Evolutionary conservation across 2,329 filamentous ascomycete species (phyloP).

Genomic region (Emericellopsis cladophorae): DNA sequence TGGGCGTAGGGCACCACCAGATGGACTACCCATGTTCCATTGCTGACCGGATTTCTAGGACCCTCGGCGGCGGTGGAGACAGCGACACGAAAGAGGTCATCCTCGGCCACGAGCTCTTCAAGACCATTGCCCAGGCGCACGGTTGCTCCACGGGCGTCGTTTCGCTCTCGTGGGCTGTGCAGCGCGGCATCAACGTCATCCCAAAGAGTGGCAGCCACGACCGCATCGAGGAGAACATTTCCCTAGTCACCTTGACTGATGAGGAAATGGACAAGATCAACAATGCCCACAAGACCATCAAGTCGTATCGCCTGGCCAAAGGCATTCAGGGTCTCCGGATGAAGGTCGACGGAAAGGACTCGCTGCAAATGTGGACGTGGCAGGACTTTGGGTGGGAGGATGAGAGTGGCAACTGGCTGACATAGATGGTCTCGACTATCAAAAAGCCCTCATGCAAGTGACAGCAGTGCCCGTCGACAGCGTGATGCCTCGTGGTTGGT

Average conservation of each 20-base stretch:
- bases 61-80: constrained; percentile 3
- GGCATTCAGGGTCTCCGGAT: constrained; percentile 5
- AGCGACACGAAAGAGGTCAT: constrained; percentile 5
- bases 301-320: constrained; percentile 8
- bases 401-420: constrained; percentile 13
- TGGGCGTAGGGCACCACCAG: constrained; percentile 9
- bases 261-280: constrained; percentile 14
- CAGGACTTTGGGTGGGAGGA: constrained; percentile 15
- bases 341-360: constrained; percentile 9
- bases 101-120: constrained; percentile 10
- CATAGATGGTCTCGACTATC: neutral
- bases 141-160: constrained; percentile 11
- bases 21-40: too few species aligned
- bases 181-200: constrained; percentile 12
- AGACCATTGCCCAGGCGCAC: constrained; percentile 10
- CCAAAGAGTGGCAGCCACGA: constrained; percentile 10
- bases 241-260: constrained; percentile 11
- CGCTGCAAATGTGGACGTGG: constrained; percentile 10
- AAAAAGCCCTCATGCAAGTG: too few species aligned
- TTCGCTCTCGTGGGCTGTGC: constrained; percentile 13
- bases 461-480: too few species aligned
- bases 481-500: too few species aligned
- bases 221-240: constrained; percentile 12
- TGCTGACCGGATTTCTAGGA: neutral
- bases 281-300: constrained; percentile 10